Evolutionary conservation across 164 flowering plant species (phyloP).

Genomic region (Stephania yunnanensis): DNA sequence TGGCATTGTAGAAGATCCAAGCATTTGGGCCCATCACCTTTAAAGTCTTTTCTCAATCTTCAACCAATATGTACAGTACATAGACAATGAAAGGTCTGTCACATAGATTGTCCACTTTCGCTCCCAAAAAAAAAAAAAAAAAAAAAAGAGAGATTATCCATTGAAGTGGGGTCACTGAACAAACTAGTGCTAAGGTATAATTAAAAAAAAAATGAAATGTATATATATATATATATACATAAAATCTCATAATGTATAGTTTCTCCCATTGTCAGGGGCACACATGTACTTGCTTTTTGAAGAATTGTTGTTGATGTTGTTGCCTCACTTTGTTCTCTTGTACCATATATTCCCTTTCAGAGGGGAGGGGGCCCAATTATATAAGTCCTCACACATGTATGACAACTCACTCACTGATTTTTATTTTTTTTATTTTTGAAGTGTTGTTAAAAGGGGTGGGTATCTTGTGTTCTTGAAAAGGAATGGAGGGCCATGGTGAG

Average conservation of each 20-base stretch:
- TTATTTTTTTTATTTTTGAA: not conserved
- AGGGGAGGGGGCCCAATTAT: not conserved
- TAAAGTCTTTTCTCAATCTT: not conserved
- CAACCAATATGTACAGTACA: not conserved
- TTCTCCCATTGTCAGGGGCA: not conserved
- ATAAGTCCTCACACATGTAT: not conserved
- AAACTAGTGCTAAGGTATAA: not conserved
- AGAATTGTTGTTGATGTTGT: not conserved
- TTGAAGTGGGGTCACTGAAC: not conserved
- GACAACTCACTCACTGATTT: not conserved
- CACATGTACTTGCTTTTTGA: not conserved
- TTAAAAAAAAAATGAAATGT: not conserved
- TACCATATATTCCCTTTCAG: slow-evolving; percentile 1
- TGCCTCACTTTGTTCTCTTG: slow-evolving; percentile 1
- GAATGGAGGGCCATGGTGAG: slow-evolving; percentile 3
- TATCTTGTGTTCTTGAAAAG: not conserved
- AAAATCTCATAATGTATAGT: not conserved
- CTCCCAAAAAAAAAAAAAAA: not conserved
- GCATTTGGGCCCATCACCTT: not conserved
- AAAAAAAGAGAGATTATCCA: not conserved
- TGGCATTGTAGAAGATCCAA: not conserved
- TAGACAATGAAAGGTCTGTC: slow-evolving; percentile 1
- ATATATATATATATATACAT: not conserved
- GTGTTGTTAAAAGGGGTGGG: not conserved
- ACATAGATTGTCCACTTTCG: not conserved